phyloP scores from a whole-genome alignment of 805 yeast genomes.

The Teunomyces lycoperdinae region DNA sequence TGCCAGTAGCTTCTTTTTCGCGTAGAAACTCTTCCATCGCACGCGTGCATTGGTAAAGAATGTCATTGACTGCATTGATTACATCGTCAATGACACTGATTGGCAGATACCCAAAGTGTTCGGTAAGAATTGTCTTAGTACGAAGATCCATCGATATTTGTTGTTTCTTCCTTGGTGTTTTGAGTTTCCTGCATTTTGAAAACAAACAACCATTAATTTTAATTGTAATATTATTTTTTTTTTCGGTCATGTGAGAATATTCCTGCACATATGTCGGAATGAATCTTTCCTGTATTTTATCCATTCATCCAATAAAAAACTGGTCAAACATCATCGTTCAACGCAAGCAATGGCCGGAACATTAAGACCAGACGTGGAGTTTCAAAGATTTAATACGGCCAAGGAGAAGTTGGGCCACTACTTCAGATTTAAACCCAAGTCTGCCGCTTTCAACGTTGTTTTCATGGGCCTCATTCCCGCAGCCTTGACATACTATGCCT shows the following conservation, averaged over 20 bases:
- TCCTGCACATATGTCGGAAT: background rate
- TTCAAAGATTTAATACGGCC: conserved; percentile 40
- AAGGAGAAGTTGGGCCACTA: conserved; percentile 40
- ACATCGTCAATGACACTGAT: conserved; percentile 80
- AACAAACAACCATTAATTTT: too few species aligned
- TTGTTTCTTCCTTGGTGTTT: background rate
- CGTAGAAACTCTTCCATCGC: conserved; percentile 69
- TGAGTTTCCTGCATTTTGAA: background rate
- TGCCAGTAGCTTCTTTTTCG: conserved; percentile 21
- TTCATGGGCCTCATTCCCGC: conserved; percentile 39
- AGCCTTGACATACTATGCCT: conserved; percentile 35
- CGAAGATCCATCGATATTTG: conserved; percentile 22
- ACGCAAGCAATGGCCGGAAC: conserved; percentile 37
- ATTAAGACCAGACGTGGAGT: conserved; percentile 41
- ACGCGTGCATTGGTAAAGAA: conserved; percentile 76
- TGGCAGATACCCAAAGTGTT: conserved; percentile 84
- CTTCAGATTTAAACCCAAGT: conserved; percentile 41
- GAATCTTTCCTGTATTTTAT: background rate
- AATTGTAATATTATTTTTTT: too few species aligned
- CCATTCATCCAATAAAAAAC: conserved; percentile 8
- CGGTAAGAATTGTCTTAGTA: conserved; percentile 57
- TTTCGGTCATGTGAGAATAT: background rate
- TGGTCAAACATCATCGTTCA: background rate
- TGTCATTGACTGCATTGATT: conserved; percentile 81
- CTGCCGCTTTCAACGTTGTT: conserved; percentile 33